These are phyloP conservation scores for Pichia sp. DNA, from an alignment of 1,139 yeast species.

Conservation along the genomic window DNA sequence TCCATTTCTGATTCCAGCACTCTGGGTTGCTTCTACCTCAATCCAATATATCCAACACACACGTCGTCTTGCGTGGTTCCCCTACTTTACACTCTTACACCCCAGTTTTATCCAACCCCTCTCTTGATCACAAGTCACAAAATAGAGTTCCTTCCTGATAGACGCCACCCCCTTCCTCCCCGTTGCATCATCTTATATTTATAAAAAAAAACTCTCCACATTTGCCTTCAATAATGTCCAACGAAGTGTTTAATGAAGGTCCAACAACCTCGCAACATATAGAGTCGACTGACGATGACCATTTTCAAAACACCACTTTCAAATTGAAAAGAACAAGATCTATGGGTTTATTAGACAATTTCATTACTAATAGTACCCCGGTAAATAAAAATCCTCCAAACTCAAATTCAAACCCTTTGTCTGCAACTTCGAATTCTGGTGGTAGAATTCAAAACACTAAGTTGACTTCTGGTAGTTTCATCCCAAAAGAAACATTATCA, in stretches of 20 bases:
- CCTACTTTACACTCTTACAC: too few species aligned
- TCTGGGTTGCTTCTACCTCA: too few species aligned
- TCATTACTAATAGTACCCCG: background rate
- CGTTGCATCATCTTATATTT: background rate
- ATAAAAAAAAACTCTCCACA: too few species aligned
- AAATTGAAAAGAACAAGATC: constrained; percentile 78
- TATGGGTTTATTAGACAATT: constrained; percentile 51
- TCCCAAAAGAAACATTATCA: constrained; percentile 26
- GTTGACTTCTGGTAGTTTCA: constrained; percentile 25
- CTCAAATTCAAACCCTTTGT: background rate
- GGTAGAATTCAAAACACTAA: constrained; percentile 12
- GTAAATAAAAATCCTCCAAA: background rate
- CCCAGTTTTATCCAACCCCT: too few species aligned
- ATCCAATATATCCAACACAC: too few species aligned
- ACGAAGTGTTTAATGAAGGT: constrained; percentile 31
- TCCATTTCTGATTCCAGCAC: too few species aligned
- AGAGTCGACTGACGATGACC: constrained; percentile 65
- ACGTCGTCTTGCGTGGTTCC: too few species aligned
- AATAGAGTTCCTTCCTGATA: too few species aligned
- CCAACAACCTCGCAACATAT: constrained; percentile 39
- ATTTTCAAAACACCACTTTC: constrained; percentile 67
- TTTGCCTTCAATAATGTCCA: constrained; percentile 15
- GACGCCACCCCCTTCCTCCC: background rate
- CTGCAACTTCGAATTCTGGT: constrained; percentile 1
- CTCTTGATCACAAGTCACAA: too few species aligned